phyloP scores from a whole-genome alignment of 129 eudicot species.

The Helianthus annuus region DNA sequence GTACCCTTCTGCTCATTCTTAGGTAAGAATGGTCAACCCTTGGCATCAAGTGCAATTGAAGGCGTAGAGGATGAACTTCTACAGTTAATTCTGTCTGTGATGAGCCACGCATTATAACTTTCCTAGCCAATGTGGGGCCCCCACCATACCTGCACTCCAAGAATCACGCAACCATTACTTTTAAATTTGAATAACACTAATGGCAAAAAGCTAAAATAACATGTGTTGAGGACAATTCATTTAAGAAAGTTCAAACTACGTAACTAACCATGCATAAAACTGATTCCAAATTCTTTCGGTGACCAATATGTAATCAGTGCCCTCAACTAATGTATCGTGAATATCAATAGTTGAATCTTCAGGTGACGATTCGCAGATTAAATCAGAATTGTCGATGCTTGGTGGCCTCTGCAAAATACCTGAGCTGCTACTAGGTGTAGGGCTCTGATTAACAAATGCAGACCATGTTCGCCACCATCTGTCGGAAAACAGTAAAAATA shows the following conservation, averaged over 20 bases:
- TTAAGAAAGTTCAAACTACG: too few species aligned
- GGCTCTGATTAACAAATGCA: conserved; percentile 68
- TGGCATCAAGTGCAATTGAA: conserved; percentile 69
- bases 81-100: conserved; percentile 83
- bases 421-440: conserved; percentile 24
- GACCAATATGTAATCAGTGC: conserved; percentile 82
- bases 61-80: conserved; percentile 87
- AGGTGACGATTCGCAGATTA: conserved; percentile 51
- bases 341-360: conserved; percentile 61
- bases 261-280: conserved; percentile 69
- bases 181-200: conserved; percentile 5
- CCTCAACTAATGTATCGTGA: conserved; percentile 81
- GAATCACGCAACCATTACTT: conserved; percentile 8
- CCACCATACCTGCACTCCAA: conserved; percentile 84
- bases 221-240: background rate
- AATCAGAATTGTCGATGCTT: conserved; percentile 74
- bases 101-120: conserved; percentile 74
- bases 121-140: conserved; percentile 86
- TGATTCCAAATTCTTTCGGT: conserved; percentile 88
- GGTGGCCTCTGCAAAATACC: conserved; percentile 59
- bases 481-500: conserved; percentile 23
- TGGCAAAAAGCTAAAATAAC: background rate
- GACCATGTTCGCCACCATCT: conserved; percentile 98
- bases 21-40: conserved; percentile 57
- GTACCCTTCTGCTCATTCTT: conserved; percentile 91